Base-by-base conservation (phyloP, 495 filamentous ascomycete species). In the Articulospora tetracladia region DNA sequence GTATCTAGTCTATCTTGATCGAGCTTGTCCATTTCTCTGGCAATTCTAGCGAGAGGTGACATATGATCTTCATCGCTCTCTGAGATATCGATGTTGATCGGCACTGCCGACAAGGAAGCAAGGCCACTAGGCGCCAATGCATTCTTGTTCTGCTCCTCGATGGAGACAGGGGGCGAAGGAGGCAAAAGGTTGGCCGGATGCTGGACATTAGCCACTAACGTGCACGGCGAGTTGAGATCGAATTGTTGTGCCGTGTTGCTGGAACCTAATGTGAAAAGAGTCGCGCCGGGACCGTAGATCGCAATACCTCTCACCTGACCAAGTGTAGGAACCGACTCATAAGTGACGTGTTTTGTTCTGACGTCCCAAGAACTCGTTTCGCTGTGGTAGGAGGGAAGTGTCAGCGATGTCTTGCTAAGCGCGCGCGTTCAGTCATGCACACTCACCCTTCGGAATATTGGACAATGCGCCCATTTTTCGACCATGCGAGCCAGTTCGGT, bases 401-500 rank as follows among this genome's bases (percentile, higher is more conserved):
- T 71, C 61, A 59, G 66, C 47, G 28, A 55, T 53, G 58, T 63
- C 47, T 62, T 70, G 59, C 65, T 74, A 71, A 72, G 69, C 69
- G 71, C 73, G 70, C 70, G 68, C 71, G 64, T 76, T 69, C 57
- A 58, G 46, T 59, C 49, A 64, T 53, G 59, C 51, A 64, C 23
- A 82, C 91, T 78, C 75, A 97, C 93, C 90, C 85, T 73, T 97
- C 92, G 8, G 92, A 84, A 74, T 85, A 93, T 74, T 99, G 94
- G 53, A 99, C 81, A 61, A 99, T 92, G 64, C 90, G 87, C 26
- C 94, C 94, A 76, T 96, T 97, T 76, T 96, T 98, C 2, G 95
- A 98, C 94, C 94, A 99, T 24, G 83, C 89, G 80, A 96, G 90
- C 93, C 93, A 99, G 71, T 96, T 96, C 20, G 88, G 90, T 11